These are phyloP conservation scores for Boletellus ananas DNA, from an alignment of 768 basidiomycete species.

Conservation along the genomic window DNA sequence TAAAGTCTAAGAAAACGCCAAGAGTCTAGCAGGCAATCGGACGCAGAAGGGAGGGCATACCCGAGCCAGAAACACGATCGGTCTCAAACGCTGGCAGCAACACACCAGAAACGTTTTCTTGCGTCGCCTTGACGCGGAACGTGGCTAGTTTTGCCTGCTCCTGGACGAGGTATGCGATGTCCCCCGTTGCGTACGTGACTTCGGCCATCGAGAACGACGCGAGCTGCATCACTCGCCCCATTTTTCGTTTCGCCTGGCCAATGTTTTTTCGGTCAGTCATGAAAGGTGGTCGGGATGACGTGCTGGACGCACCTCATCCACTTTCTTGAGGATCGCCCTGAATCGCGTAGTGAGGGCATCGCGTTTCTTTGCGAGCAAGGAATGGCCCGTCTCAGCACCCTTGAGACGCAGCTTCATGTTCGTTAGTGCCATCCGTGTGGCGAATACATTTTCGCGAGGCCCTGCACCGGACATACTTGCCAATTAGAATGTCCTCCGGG, in stretches of 20 bases:
- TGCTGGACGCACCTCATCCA: conserved; percentile 80
- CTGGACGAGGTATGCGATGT: conserved; percentile 97
- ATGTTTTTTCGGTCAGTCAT: conserved; percentile 20
- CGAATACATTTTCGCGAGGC: conserved; percentile 89
- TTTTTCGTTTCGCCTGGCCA: conserved; percentile 91
- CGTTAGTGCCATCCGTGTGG: conserved; percentile 95
- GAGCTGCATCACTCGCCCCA: conserved; percentile 98
- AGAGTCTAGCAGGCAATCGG: neutral
- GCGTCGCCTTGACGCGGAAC: conserved; percentile 90
- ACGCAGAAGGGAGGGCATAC: conserved; percentile 35
- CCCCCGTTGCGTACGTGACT: conserved; percentile 96
- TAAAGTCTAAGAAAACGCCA: conserved; percentile 68
- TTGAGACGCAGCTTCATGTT: conserved; percentile 89
- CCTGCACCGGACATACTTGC: conserved; percentile 82
- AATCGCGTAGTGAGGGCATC: conserved; percentile 96
- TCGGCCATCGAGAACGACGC: conserved; percentile 99
- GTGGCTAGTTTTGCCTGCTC: conserved; percentile 89
- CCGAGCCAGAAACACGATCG: conserved; percentile 80
- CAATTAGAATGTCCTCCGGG: neutral
- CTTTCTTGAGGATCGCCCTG: conserved; percentile 89
- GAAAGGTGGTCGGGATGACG: neutral
- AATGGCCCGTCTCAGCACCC: conserved; percentile 92
- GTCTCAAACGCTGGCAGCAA: conserved; percentile 94
- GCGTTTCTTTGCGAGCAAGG: conserved; percentile 93
- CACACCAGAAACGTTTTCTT: conserved; percentile 98